Conservation (phyloP, 495 filamentous ascomycete genomes). For the Astrocystis sublimbata region DNA sequence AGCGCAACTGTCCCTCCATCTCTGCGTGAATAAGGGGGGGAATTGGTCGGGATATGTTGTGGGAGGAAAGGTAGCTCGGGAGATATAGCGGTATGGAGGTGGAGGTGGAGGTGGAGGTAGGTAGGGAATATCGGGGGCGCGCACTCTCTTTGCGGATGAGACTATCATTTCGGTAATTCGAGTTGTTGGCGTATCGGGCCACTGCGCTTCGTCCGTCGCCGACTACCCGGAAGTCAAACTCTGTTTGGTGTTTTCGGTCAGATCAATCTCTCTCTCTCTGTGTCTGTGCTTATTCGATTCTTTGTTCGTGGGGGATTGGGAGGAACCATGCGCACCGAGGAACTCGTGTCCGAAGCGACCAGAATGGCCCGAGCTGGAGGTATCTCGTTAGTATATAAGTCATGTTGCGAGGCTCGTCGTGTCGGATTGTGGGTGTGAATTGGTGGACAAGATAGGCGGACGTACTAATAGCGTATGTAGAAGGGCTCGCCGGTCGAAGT, state of each 20-base stretch:
- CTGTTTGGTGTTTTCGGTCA: slow-evolving; percentile 47
- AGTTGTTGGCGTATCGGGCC: slow-evolving; percentile 98
- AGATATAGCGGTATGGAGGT: no score
- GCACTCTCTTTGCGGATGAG: slow-evolving; percentile 99
- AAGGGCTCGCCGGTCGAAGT: slow-evolving; percentile 67
- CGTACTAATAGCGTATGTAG: slow-evolving; percentile 96
- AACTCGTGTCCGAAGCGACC: slow-evolving; percentile 99
- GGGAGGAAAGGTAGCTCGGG: no score
- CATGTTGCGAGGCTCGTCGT: slow-evolving; percentile 18
- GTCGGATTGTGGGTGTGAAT: not conserved
- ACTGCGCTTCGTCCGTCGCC: slow-evolving; percentile 94
- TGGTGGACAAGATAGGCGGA: no score
- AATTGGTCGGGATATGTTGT: not conserved
- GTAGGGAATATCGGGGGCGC: slow-evolving; percentile 29
- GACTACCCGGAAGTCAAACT: slow-evolving; percentile 94
- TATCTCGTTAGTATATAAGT: slow-evolving; percentile 24
- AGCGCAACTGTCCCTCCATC: not conserved
- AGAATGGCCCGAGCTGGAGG: slow-evolving; percentile 88
- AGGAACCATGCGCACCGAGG: slow-evolving; percentile 62
- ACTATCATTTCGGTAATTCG: slow-evolving; percentile 98
- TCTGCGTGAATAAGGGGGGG: not conserved
- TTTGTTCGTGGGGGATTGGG: not conserved
- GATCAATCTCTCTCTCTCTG: slow-evolving; percentile 26
- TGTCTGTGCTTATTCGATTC: not conserved
- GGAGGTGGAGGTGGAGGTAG: not conserved